Evolutionary conservation across 345 rosid genomes (phyloP), one percentile per base, ranked within the genome.

Genomic region (Sapria himalayana): DNA sequence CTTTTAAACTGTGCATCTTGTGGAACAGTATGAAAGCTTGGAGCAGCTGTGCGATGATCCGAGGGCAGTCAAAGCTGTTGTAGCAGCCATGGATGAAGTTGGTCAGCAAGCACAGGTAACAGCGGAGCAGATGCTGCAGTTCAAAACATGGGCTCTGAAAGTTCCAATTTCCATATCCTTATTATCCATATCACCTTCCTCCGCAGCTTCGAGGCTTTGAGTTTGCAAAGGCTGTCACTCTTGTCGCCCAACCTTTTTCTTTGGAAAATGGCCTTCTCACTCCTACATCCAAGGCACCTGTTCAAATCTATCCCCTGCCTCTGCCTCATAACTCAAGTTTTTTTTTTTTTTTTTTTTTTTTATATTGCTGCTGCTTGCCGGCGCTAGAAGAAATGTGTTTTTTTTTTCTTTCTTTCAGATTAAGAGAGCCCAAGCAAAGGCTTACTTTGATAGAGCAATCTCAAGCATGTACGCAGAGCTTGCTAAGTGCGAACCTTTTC

Each of bases 21-120:
- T n/a, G n/a, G n/a, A n/a, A n/a, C 71, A 77, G 99, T 55, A 60
- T 48, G 62, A 62, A 12, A 71, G 69, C 65, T 39, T 73, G 56
- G 65, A 42, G 50, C 77, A 79, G 38, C 67, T 89, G 39, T 79
- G 93, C 60, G 62, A 52, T 37, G 71, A 89, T 60, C 84, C 84
- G 27, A 73, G 61, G 49, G 71, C 62, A 18, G 72, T 43, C 53
- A 74, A 86, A 27, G 86, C 93, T 40, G 86, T 89, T 9, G 68
- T 67, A 14, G 65, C 84, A 18, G 92, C 76, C 38, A 66, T 84
- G 95, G 95, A 84, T 64, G 65, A 65, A 31, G 45, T 72, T 31
- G 99, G 92, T 63, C 69, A 61, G 56, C 92, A 82, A 71, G 84
- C 93, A 55, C 70, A 84, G 94, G 99, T 57, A 71, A 53, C n/a